Evolutionary conservation across 192 early-diverging fungal genomes (phyloP).

Genomic region (Powellomyces hirtus): DNA sequence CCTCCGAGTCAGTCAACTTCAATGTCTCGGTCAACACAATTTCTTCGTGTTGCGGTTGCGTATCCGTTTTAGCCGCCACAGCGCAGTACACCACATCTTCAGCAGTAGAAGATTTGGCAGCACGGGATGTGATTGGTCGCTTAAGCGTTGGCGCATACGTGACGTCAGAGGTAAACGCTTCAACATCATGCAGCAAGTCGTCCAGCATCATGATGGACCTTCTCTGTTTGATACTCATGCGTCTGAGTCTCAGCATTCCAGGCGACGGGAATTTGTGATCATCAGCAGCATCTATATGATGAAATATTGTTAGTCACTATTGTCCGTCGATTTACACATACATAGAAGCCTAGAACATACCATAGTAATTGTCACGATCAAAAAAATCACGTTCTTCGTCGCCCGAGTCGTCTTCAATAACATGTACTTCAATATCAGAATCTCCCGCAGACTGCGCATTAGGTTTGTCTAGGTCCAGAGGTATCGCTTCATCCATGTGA

Average conservation of each 20-base stretch:
- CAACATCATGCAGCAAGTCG: neutral
- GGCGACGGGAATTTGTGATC: neutral
- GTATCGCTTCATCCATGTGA: neutral
- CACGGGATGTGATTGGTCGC: neutral
- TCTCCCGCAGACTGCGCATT: no score
- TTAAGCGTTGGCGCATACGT: neutral
- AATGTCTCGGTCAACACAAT: neutral
- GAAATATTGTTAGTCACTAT: no score
- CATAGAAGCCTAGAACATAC: no score
- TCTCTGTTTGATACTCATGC: neutral
- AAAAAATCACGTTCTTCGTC: neutral
- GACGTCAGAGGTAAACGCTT: neutral
- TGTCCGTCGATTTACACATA: no score
- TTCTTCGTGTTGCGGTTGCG: no score
- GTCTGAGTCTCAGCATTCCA: neutral
- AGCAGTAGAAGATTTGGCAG: neutral
- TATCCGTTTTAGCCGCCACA: no score
- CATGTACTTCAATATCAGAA: neutral
- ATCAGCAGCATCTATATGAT: neutral
- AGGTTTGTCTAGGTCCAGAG: no score
- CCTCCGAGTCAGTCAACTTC: neutral
- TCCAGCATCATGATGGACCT: slow-evolving; percentile 1
- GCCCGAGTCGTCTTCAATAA: neutral
- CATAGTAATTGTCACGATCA: neutral
- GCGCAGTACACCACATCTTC: neutral